These are phyloP conservation scores for Aspergillus bridgeri DNA, from an alignment of 495 filamentous ascomycete genomes.

Conservation along the genomic window DNA sequence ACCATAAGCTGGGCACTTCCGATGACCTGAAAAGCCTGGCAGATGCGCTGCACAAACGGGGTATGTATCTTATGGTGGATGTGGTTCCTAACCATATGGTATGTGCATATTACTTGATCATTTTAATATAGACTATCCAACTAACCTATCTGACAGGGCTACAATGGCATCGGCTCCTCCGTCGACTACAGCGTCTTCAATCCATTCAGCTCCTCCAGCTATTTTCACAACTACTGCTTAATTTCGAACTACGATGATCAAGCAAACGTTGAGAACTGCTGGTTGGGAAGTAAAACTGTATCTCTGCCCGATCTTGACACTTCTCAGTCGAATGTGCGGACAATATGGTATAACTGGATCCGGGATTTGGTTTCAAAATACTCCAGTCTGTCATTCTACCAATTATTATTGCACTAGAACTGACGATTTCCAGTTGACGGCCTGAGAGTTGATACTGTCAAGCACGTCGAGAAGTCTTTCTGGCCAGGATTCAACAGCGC, in stretches of 20 bases:
- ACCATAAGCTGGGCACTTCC: slow-evolving; percentile 57
- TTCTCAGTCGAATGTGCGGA: slow-evolving; percentile 51
- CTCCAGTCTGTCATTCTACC: slow-evolving; percentile 35
- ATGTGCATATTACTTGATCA: slow-evolving; percentile 6
- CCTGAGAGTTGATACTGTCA: slow-evolving; percentile 71
- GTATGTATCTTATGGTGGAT: slow-evolving; percentile 76
- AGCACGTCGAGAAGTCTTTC: slow-evolving; percentile 68
- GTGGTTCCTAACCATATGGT: slow-evolving; percentile 77
- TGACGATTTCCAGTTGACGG: slow-evolving; percentile 56
- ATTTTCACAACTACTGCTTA: slow-evolving; percentile 65
- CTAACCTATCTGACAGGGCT: slow-evolving; percentile 37
- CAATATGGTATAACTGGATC: slow-evolving; percentile 65
- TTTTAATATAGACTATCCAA: not conserved
- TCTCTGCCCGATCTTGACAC: slow-evolving; percentile 70
- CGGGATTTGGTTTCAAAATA: slow-evolving; percentile 61
- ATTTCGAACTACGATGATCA: slow-evolving; percentile 62
- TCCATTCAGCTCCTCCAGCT: slow-evolving; percentile 59
- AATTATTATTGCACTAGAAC: not conserved
- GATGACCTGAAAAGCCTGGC: slow-evolving; percentile 61
- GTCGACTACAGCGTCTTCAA: slow-evolving; percentile 61
- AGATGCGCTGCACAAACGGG: slow-evolving; percentile 55
- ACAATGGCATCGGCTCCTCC: slow-evolving; percentile 46
- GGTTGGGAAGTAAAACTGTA: slow-evolving; percentile 60
- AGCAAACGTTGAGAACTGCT: slow-evolving; percentile 51
- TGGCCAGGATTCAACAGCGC: slow-evolving; percentile 61